These are phyloP conservation scores for Picochlorum sp. DNA, from an alignment of 139 green algal species.

Conservation along the genomic window DNA sequence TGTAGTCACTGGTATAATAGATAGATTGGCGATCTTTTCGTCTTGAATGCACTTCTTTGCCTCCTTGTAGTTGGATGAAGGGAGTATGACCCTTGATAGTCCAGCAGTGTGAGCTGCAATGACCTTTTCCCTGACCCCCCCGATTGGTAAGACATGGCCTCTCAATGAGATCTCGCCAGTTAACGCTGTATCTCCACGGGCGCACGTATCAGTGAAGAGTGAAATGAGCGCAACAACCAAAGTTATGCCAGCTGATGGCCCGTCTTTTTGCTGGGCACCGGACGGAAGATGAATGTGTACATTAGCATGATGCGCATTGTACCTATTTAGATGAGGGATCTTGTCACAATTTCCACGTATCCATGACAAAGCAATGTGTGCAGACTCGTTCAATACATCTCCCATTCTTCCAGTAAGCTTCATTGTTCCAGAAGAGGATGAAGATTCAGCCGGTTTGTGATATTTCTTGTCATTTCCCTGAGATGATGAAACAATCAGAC, in stretches of 20 bases:
- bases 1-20: conserved; percentile 15
- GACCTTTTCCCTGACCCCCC: conserved; percentile 89
- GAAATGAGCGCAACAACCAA: conserved; percentile 84
- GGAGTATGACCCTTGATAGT: conserved; percentile 65
- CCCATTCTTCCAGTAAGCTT: conserved; percentile 71
- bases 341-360: conserved; percentile 45
- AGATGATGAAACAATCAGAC: no score
- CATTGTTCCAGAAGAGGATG: conserved; percentile 34
- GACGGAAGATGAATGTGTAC: conserved; percentile 92
- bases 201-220: conserved; percentile 51
- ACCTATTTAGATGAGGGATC: not conserved
- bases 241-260: conserved; percentile 80
- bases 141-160: conserved; percentile 84
- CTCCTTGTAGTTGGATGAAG: conserved; percentile 76
- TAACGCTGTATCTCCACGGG: conserved; percentile 52
- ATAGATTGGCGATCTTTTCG: conserved; percentile 14
- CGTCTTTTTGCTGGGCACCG: conserved; percentile 85
- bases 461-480: no score
- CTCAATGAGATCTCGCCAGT: conserved; percentile 89
- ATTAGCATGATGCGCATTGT: conserved; percentile 4
- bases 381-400: conserved; percentile 90
- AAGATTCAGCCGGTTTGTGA: no score
- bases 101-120: conserved; percentile 60
- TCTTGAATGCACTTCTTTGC: conserved; percentile 37
- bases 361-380: conserved; percentile 82